Base-by-base conservation (phyloP, 176 grass and related monocot genomes). In the Canna indica region DNA sequence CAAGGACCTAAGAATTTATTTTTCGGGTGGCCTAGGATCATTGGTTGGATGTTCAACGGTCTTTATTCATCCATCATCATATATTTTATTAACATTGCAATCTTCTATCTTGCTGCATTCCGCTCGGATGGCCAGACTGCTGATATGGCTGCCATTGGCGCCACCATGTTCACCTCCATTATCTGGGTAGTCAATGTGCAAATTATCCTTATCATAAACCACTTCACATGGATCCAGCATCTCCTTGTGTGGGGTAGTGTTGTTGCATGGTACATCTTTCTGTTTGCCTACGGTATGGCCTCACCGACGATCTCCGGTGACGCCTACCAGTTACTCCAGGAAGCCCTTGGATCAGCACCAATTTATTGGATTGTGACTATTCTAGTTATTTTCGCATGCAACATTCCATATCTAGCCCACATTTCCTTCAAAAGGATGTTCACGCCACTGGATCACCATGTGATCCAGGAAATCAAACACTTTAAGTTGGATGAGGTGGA, bases 181-280 rank as follows among this genome's bases (percentile, higher is more conserved):
- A 90, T 92, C 77, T 97, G 94, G 86, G 84, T 89, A 30, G 88
- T 97, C 27, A 97, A 97, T 81, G 78, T 97, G 52, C 94, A 97
- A 72, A 97, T 97, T 58, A 79, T 86, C 25, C 77, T 92, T 38
- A 92, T 84, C 75, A 97, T 97, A 89, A 90, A 84, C 75, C 86
- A 97, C 87, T 99, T 99, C 80, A 99, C 95, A 45, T 99, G 95
- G 95, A 99, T 99, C 71, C 95, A 93, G 35, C 84, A 90, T 78
- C 29, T 99, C 59, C 87, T 93, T 68, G 95, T 99, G 5, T 99
- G 90, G 78, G 95, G 95, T 50, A 94, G 95, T 76, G 81, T 99
- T 62, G 72, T 50, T 8, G 80, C 84, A 56, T 99, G 90, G 95
- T 99, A 99, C 82, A 39, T 99, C 46, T 99, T 99, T 84, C 79